A percentile compares a stretch with the other conserved stretches of the same genome.
Evolutionary conservation across 768 basidiomycete genomes (phyloP).

Genomic region (Pluteus cervinus): DNA sequence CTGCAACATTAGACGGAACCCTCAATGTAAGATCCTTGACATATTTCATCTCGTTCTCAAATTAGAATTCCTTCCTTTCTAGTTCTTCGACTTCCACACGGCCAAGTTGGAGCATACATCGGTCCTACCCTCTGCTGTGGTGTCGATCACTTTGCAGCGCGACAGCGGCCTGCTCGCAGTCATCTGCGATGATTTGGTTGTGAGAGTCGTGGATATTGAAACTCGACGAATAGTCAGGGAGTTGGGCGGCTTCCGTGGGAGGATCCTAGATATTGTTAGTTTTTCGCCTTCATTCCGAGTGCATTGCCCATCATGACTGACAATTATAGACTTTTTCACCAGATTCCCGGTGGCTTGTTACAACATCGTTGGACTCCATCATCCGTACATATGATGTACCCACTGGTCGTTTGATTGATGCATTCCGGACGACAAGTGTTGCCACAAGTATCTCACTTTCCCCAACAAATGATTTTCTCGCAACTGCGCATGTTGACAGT

Average conservation of each 20-base stretch:
- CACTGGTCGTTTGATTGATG: constrained; percentile 87
- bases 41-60: constrained; percentile 1
- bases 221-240: constrained; percentile 86
- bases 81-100: constrained; percentile 98
- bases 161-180: constrained; percentile 82
- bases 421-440: constrained; percentile 80
- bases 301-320: constrained; percentile 6
- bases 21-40: constrained; percentile 57
- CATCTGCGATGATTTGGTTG: constrained; percentile 78
- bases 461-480: constrained; percentile 92
- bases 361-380: constrained; percentile 82
- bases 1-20: constrained; percentile 83
- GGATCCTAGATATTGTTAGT: constrained; percentile 85
- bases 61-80: constrained; percentile 5
- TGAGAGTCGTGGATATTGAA: constrained; percentile 90
- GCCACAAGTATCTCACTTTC: constrained; percentile 92
- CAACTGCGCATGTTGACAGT: constrained; percentile 90
- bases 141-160: constrained; percentile 70
- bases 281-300: not conserved
- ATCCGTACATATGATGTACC: constrained; percentile 97
- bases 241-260: constrained; percentile 72
- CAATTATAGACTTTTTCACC: constrained; percentile 78
- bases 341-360: constrained; percentile 90
- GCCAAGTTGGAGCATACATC: constrained; percentile 66
- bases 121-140: constrained; percentile 59